Conservation (phyloP, 768 basidiomycete genomes). For the Xerocomellus chrysenteron region DNA sequence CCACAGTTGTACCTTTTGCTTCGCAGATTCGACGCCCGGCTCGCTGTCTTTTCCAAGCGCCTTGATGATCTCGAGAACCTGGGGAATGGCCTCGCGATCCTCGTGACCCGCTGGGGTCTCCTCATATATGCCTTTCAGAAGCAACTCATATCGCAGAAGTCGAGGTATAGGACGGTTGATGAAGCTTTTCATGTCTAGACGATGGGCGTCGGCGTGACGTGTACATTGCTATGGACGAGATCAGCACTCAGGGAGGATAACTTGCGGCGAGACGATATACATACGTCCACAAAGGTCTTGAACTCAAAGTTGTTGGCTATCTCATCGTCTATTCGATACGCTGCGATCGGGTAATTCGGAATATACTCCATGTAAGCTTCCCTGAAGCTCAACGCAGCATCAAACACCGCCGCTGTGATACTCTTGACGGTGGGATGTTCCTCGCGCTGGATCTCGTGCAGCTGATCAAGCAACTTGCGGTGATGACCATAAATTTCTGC, state of each 20-base stretch:
- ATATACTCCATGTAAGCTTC: slow-evolving; percentile 93
- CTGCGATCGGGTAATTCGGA: slow-evolving; percentile 90
- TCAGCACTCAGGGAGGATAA: slow-evolving; percentile 1
- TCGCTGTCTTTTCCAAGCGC: slow-evolving; percentile 84
- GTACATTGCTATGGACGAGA: slow-evolving; percentile 38
- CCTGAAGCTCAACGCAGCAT: slow-evolving; percentile 90
- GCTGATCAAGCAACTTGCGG: slow-evolving; percentile 68
- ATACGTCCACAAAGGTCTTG: slow-evolving; percentile 77
- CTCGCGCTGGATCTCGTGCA: slow-evolving; percentile 86
- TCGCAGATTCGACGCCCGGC: slow-evolving; percentile 80
- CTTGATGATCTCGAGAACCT: slow-evolving; percentile 85
- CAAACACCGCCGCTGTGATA: slow-evolving; percentile 81
- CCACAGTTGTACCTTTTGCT: slow-evolving; percentile 90
- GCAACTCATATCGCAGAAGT: slow-evolving; percentile 81
- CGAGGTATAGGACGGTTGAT: slow-evolving; percentile 91
- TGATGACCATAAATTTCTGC: slow-evolving; percentile 74
- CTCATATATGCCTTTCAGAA: slow-evolving; percentile 78
- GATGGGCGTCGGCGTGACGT: slow-evolving; percentile 74
- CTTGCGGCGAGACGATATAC: slow-evolving; percentile 12
- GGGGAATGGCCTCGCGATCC: slow-evolving; percentile 79
- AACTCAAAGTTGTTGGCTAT: slow-evolving; percentile 80
- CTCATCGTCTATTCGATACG: slow-evolving; percentile 85
- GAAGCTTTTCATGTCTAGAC: slow-evolving; percentile 90
- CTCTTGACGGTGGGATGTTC: slow-evolving; percentile 78
- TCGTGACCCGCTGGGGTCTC: slow-evolving; percentile 72